Evolutionary conservation across 495 filamentous ascomycete genomes (phyloP), one percentile per base, ranked within the genome.

Genomic region (Neurospora tetraspora): DNA sequence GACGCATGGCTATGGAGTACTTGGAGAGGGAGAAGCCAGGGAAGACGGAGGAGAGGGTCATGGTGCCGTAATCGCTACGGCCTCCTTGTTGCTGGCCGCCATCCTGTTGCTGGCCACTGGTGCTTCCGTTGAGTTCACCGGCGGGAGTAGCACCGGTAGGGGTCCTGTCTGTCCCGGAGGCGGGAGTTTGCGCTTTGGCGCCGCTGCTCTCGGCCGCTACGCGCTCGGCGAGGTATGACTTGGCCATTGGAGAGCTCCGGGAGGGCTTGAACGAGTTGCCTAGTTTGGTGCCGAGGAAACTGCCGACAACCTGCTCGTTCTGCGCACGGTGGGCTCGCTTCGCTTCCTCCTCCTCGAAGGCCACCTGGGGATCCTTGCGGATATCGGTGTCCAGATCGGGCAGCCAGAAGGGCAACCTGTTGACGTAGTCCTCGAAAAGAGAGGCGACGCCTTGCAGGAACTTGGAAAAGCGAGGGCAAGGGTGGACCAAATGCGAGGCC

Each of bases 401-500:
- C 4, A 98, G 88, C 96, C 96, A 99, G 86, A 98, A 97, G 5
- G 96, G 96, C 72, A 99, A 90, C 72, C 87, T 93, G 82, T 98
- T 98, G 80, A 99, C 95, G 78, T 97, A 85, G 79, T 98, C 96
- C 73, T 98, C 96, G 77, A 97, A 98, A 9, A 98, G 85, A 43
- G 90, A 88, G 14, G 94, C 94, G 2, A 96, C 90, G 73, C 96
- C 96, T 76, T 99, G 96, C 27, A 95, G 92, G 77, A 98, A 98
- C 78, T 99, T 99, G 47, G 93, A 97, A 82, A 99, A 99, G 31
- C 93, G 88, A 4, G 94, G 92, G 4, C 91, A 91, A 69, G 92
- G 89, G 80, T 96, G 94, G 69, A 99, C 92, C 18, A 99, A 88
- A 78, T 99, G 96, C 11, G 93, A 97, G 65, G 88, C 86, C 89